Conservation (phyloP, 345 rosid species). For the Anacardium occidentale region DNA sequence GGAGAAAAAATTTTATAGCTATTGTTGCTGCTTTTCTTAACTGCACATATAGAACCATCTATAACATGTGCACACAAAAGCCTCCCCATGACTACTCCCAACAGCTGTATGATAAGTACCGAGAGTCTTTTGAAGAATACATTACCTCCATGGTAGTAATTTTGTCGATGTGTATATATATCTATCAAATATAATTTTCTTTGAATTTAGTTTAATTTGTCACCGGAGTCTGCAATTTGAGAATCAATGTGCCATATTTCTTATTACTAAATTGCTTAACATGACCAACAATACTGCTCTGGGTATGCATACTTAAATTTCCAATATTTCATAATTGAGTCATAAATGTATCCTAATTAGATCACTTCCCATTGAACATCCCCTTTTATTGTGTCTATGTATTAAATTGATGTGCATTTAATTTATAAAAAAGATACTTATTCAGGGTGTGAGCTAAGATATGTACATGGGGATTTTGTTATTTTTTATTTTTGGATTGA, state of each 20-base stretch:
- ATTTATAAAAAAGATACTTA: not conserved
- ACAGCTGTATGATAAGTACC: conserved; percentile 59
- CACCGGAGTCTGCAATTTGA: not conserved
- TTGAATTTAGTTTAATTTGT: not conserved
- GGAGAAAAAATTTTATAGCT: too few relatives aligned
- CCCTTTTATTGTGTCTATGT: too few relatives aligned
- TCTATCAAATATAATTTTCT: not conserved
- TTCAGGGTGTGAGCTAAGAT: too few relatives aligned
- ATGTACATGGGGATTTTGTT: not conserved
- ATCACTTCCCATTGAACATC: too few relatives aligned
- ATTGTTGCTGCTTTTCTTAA: conserved; percentile 9
- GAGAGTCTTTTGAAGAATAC: conserved; percentile 49
- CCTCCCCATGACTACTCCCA: conserved; percentile 60
- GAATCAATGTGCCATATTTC: not conserved
- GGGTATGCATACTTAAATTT: not conserved
- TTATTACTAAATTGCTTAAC: not conserved
- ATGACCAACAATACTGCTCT: not conserved
- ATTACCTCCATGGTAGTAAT: conserved; percentile 39
- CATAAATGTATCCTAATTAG: not conserved
- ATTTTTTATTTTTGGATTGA: not conserved
- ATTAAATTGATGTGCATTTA: too few relatives aligned
- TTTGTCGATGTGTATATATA: not conserved
- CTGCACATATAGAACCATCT: conserved; percentile 45
- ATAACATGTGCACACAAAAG: conserved; percentile 65
- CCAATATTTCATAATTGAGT: not conserved